These are phyloP conservation scores for Picochlorum sp. DNA, from an alignment of 139 green algal genomes.

Conservation along the genomic window DNA sequence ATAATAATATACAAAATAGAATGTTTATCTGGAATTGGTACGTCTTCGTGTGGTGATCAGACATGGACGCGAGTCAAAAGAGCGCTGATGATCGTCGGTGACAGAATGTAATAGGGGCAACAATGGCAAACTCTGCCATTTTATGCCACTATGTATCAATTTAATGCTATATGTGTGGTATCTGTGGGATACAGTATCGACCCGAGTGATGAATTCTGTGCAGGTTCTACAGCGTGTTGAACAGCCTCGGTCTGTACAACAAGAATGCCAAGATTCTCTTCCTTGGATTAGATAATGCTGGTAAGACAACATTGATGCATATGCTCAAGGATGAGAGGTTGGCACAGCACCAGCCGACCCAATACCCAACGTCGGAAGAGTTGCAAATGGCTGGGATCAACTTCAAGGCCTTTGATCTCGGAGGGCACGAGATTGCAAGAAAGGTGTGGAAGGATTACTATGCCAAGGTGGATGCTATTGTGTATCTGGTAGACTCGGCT, in stretches of 20 bases:
- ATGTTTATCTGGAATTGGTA: slow-evolving; percentile 31
- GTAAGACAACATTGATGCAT: slow-evolving; percentile 99
- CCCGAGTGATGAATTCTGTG: neutral
- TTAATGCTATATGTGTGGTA: too few species aligned
- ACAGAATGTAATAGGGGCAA: too few species aligned
- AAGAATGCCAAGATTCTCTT: slow-evolving; percentile 99
- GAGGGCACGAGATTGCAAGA: slow-evolving; percentile 95
- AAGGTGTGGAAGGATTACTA: slow-evolving; percentile 99
- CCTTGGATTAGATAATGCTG: slow-evolving; percentile 96
- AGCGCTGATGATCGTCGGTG: too few species aligned
- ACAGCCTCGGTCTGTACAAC: slow-evolving; percentile 90
- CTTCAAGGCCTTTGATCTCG: slow-evolving; percentile 99
- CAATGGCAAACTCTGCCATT: too few species aligned
- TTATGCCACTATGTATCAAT: too few species aligned
- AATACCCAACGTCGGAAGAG: slow-evolving; percentile 98
- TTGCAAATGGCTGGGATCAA: slow-evolving; percentile 98
- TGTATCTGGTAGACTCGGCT: slow-evolving; percentile 95
- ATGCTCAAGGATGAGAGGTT: slow-evolving; percentile 99
- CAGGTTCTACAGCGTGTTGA: slow-evolving; percentile 90
- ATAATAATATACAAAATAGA: neutral
- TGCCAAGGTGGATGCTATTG: slow-evolving; percentile 97
- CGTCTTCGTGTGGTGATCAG: neutral
- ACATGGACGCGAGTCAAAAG: neutral
- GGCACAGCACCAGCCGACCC: slow-evolving; percentile 94
- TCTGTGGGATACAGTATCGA: neutral